Evolutionary conservation across 805 yeast genomes (phyloP).

Genomic region (Metschnikowia koreensis): DNA sequence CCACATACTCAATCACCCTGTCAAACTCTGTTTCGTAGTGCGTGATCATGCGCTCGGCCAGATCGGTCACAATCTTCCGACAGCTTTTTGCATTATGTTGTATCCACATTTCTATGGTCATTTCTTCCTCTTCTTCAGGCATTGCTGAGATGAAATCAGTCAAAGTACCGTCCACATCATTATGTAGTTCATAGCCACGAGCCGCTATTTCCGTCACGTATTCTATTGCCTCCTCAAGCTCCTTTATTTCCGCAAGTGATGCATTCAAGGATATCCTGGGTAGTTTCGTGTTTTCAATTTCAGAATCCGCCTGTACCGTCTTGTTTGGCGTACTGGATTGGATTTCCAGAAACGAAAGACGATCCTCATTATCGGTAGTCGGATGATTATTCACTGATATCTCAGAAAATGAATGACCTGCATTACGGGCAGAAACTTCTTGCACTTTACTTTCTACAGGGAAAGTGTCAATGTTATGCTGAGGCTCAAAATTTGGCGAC

Average conservation of each 20-base stretch:
- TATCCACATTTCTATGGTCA: slow-evolving; percentile 75
- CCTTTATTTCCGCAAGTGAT: slow-evolving; percentile 11
- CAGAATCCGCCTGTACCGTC: not conserved
- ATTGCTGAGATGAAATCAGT: slow-evolving; percentile 63
- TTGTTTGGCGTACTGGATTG: slow-evolving; percentile 16
- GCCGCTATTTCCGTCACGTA: slow-evolving; percentile 34
- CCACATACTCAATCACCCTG: slow-evolving; percentile 46
- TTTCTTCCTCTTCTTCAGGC: slow-evolving; percentile 66
- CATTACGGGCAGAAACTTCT: too few relatives aligned
- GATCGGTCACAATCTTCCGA: slow-evolving; percentile 44
- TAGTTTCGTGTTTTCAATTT: not conserved
- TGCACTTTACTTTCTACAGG: too few relatives aligned
- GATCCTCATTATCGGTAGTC: not conserved
- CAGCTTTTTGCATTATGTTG: slow-evolving; percentile 54
- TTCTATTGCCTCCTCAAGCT: slow-evolving; percentile 35
- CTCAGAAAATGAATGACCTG: too few relatives aligned
- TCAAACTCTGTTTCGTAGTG: slow-evolving; percentile 49
- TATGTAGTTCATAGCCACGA: slow-evolving; percentile 44
- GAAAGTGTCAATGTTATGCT: too few relatives aligned
- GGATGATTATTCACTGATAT: too few relatives aligned
- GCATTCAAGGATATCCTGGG: slow-evolving; percentile 1
- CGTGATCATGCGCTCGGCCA: slow-evolving; percentile 47
- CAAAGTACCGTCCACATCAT: slow-evolving; percentile 65
- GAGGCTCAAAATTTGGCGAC: too few relatives aligned
- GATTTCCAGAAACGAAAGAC: slow-evolving; percentile 9